Percentiles rank a stretch among this genome's conserved stretches.
Conservation (phyloP, 208 protist genomes). For the Naegleria lovaniensis region DNA sequence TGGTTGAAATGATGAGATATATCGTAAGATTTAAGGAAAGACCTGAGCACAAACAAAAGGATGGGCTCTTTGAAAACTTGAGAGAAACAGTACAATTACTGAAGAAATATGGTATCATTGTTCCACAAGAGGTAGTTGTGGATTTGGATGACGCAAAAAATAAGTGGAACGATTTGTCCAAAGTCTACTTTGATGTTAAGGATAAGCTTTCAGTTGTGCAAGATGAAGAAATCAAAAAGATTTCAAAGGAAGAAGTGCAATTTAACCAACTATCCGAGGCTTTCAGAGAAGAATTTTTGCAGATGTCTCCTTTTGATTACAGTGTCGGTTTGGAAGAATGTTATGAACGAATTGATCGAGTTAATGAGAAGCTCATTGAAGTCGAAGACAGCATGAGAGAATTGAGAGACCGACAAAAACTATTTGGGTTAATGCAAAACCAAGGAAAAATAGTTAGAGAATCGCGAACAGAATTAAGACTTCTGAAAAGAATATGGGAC, state of each 20-base stretch:
- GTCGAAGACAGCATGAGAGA: constrained; percentile 43
- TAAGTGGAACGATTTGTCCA: constrained; percentile 11
- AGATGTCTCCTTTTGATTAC: constrained; percentile 1
- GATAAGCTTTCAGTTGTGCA: constrained; percentile 9
- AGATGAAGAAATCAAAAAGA: constrained; percentile 28
- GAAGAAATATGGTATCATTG: constrained; percentile 45
- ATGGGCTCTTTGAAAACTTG: constrained; percentile 53
- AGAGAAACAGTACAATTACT: constrained; percentile 47
- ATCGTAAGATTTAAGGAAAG: constrained; percentile 47
- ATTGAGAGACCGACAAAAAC: constrained; percentile 43
- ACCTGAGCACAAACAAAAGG: constrained; percentile 29
- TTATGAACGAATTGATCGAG: constrained; percentile 39
- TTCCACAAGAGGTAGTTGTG: constrained; percentile 37
- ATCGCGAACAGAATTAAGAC: constrained; percentile 42
- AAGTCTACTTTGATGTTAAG: constrained; percentile 27
- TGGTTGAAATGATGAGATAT: constrained; percentile 50
- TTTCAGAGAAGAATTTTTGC: constrained; percentile 10
- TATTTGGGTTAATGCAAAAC: constrained; percentile 50
- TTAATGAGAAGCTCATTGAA: constrained; percentile 19
- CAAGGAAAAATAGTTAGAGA: constrained; percentile 41
- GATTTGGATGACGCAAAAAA: constrained; percentile 22
- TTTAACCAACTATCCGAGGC: not conserved
- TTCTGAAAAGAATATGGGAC: constrained; percentile 61
- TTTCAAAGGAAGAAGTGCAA: not conserved
- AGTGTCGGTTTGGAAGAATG: not conserved